Evolutionary conservation across 768 basidiomycete genomes (phyloP).

Genomic region (Tubosaeta sp.): DNA sequence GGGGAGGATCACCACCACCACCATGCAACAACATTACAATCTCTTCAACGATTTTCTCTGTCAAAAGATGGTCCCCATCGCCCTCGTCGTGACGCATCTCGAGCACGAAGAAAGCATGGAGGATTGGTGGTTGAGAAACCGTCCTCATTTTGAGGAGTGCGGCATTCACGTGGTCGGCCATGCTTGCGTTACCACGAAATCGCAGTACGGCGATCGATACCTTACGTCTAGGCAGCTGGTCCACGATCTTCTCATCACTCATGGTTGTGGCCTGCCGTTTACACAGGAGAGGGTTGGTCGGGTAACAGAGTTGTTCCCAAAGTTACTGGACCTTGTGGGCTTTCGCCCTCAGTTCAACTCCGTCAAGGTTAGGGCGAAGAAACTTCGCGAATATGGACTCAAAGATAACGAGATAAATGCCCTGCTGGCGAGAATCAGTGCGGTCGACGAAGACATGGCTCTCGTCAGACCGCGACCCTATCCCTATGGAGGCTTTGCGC

Average conservation of each 20-base stretch:
- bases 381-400: slow-evolving; percentile 27
- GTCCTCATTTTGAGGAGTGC: slow-evolving; percentile 13
- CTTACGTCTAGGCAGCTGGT: slow-evolving; percentile 18
- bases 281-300: slow-evolving; percentile 22
- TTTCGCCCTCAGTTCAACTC: slow-evolving; percentile 19
- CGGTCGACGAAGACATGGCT: slow-evolving; percentile 19
- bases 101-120: slow-evolving; percentile 35
- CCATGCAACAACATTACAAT: slow-evolving; percentile 27
- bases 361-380: slow-evolving; percentile 18
- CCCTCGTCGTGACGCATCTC: slow-evolving; percentile 32
- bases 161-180: slow-evolving; percentile 26
- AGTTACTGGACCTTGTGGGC: slow-evolving; percentile 20
- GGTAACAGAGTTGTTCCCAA: slow-evolving; percentile 20
- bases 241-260: slow-evolving; percentile 18
- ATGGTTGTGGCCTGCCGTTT: slow-evolving; percentile 17
- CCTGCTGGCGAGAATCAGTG: slow-evolving; percentile 19
- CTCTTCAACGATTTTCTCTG: slow-evolving; percentile 33
- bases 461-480: slow-evolving; percentile 5
- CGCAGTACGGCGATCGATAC: slow-evolving; percentile 25
- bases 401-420: slow-evolving; percentile 18
- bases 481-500: no score
- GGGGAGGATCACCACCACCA: slow-evolving; percentile 27
- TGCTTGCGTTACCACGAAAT: slow-evolving; percentile 34
- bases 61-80: slow-evolving; percentile 29
- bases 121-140: slow-evolving; percentile 32